These are phyloP conservation scores for Discostella pseudostelligera DNA, from an alignment of 108 stramenopile species.

Conservation along the genomic window DNA sequence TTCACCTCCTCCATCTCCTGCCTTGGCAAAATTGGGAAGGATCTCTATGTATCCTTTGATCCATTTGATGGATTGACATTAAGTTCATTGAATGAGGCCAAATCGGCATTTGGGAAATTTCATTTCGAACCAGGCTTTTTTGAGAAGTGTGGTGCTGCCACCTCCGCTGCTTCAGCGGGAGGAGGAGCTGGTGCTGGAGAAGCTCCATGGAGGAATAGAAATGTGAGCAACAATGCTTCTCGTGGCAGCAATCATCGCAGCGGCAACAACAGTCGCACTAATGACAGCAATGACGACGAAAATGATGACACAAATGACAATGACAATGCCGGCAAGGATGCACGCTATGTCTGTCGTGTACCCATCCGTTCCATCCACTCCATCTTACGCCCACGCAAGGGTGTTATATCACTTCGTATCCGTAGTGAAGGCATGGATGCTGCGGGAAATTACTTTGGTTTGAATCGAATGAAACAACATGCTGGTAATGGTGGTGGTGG, in stretches of 20 bases:
- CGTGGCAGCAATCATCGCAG: neutral
- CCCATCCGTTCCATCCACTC: conserved; percentile 64
- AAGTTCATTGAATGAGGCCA: conserved; percentile 79
- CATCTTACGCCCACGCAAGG: conserved; percentile 68
- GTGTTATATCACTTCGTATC: conserved; percentile 60
- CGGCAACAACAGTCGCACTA: conserved; percentile 3
- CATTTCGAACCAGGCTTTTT: conserved; percentile 53
- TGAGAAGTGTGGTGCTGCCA: conserved; percentile 2
- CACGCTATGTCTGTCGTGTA: conserved; percentile 65
- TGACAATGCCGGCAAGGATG: neutral
- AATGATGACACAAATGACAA: conserved; percentile 12
- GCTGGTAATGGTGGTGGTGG: neutral
- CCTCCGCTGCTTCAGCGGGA: neutral
- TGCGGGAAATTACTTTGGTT: conserved; percentile 14
- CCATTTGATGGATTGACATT: conserved; percentile 71
- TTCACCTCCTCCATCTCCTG: conserved; percentile 71
- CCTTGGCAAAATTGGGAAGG: conserved; percentile 74
- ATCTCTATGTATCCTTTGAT: conserved; percentile 79
- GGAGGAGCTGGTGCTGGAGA: conserved; percentile 4
- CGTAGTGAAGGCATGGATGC: conserved; percentile 37
- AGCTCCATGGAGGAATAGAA: neutral
- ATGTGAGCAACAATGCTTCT: too few species aligned
- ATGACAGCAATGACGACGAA: conserved; percentile 14
- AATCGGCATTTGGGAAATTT: conserved; percentile 70
- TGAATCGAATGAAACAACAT: neutral